Base-by-base conservation (phyloP, 1,284 basidiomycete species). In the Mycena sp. region DNA sequence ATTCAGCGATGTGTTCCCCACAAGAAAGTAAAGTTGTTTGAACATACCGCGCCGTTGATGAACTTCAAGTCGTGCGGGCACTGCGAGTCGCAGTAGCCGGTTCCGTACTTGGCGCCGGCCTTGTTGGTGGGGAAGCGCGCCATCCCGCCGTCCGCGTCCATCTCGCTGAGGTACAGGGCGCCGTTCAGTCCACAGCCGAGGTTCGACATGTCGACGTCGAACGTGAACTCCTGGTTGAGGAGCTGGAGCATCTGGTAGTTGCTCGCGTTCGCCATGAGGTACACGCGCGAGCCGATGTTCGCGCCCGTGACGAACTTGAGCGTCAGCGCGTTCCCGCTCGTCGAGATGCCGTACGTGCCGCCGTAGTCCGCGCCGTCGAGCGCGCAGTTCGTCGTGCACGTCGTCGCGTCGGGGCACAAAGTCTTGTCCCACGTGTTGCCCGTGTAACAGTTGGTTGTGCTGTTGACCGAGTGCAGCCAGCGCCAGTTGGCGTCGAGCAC, bases 281-380 rank as follows among this genome's bases (percentile, higher is more conserved):
- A 87, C 53, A 86, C 80, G 69, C 85, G 85, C 30, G 84, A 84
- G 37, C 85, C 85, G 73, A 86, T 75, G 77, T 87, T 87, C 37
- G 64, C 17, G 25, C 69, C 80, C 51, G 75, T 80, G 67, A 68
- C 63, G 40, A 68, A 68, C 26, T 68, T 65, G 38, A 68, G 56
- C 4, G 60, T 68, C 14, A 68, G 41, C 6, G 67, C 57, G 26
- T 58, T 58, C 10, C 61, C 61, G 45, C 35, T 48, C 21, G 61
- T 50, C 5, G 67, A 35, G 43, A 68, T 65, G 11, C 67, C 67
- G 49, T 68, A 68, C 3, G 58, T 61, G 12, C 61, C 58, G 9
- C 73, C 38, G 73, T 88, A 87, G 74, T 85, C 82, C 21, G 85
- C 85, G 64, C 86, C 86, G 62, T 88, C 86, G 64, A 88, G 75